Conservation (phyloP, 2,329 filamentous ascomycete species). For the Calonectria naviculata region DNA sequence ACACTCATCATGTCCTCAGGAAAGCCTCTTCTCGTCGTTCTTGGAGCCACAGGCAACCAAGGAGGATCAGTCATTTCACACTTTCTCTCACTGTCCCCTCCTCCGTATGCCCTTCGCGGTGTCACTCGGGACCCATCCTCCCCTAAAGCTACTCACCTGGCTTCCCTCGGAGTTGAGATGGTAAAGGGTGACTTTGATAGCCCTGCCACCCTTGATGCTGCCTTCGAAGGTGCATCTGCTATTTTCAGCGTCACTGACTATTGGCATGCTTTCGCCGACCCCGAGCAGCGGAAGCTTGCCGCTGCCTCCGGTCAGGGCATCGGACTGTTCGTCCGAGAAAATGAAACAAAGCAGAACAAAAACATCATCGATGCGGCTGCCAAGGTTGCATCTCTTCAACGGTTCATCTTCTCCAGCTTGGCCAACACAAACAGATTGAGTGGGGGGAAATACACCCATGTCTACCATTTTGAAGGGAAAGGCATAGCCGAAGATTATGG, state of each 20-base stretch:
- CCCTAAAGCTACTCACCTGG: neutral
- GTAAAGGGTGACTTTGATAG: neutral
- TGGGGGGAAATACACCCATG: neutral
- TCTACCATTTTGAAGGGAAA: neutral
- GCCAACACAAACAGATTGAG: neutral
- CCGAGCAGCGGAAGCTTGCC: neutral
- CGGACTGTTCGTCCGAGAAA: neutral
- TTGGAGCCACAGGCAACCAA: neutral
- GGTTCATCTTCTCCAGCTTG: neutral
- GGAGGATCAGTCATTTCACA: neutral
- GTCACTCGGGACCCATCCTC: neutral
- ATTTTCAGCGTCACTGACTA: neutral
- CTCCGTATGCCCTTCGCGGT: neutral
- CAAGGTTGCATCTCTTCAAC: neutral
- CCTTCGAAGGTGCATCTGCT: neutral
- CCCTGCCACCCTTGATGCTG: neutral
- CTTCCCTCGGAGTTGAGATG: neutral
- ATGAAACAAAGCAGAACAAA: neutral
- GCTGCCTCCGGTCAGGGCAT: neutral
- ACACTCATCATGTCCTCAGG: neutral
- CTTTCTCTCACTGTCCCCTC: neutral
- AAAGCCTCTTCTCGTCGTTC: constrained; percentile 15
- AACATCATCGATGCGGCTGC: neutral
- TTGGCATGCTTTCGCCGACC: neutral
- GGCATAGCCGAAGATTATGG: neutral